These are phyloP conservation scores for Colletotrichum somersetense DNA, from an alignment of 2,329 filamentous ascomycete species.

Conservation along the genomic window DNA sequence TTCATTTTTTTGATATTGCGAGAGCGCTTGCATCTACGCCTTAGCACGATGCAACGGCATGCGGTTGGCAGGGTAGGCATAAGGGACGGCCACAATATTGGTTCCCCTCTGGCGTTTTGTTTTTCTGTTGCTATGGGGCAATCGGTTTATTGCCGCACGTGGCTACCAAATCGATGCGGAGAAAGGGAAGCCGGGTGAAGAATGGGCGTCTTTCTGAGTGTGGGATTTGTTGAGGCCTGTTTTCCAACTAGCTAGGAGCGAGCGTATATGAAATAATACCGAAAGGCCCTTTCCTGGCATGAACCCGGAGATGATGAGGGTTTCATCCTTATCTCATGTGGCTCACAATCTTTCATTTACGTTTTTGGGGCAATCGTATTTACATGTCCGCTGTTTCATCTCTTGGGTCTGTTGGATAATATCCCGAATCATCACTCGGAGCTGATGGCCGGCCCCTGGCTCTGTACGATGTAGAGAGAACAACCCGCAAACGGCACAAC, in stretches of 20 bases:
- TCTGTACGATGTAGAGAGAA: background rate
- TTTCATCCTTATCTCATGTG: background rate
- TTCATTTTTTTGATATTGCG: constrained; percentile 6
- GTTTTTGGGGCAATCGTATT: no score
- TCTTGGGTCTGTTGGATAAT: background rate
- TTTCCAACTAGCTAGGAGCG: constrained; percentile 12
- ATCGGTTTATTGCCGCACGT: constrained; percentile 6
- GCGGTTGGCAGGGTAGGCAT: constrained; percentile 5
- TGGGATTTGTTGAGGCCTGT: constrained; percentile 4
- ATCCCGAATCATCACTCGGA: background rate
- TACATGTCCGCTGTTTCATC: no score
- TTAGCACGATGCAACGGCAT: constrained; percentile 1
- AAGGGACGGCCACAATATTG: constrained; percentile 9
- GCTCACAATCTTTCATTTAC: background rate
- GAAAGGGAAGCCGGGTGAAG: no score
- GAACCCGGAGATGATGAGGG: background rate
- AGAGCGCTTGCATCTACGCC: background rate
- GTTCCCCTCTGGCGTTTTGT: constrained; percentile 22
- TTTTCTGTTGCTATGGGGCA: background rate
- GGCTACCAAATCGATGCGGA: constrained; percentile 2
- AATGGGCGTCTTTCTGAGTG: constrained; percentile 6
- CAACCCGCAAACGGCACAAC: background rate
- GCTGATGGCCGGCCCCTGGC: background rate
- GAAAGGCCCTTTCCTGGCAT: constrained; percentile 5
- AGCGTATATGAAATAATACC: constrained; percentile 16